These are phyloP conservation scores for Zoysia japonica DNA, from an alignment of 176 grass and related monocot species.

Conservation along the genomic window DNA sequence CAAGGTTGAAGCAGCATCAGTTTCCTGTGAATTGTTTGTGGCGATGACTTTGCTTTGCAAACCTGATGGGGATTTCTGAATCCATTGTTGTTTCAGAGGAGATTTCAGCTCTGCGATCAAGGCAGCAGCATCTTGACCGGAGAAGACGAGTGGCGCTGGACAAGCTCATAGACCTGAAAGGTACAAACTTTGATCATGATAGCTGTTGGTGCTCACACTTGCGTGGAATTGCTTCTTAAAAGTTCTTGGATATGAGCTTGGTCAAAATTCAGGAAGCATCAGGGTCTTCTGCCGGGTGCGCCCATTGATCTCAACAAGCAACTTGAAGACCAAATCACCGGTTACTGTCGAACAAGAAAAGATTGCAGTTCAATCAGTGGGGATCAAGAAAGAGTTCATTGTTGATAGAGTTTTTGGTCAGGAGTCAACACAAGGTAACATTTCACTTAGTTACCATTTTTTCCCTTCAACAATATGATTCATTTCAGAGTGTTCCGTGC, in stretches of 20 bases:
- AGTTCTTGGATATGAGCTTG: conserved; percentile 30
- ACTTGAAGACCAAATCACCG: conserved; percentile 32
- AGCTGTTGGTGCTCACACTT: not conserved
- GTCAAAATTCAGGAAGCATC: conserved; percentile 74
- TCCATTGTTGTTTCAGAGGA: conserved; percentile 58
- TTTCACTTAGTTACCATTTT: not conserved
- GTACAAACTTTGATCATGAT: conserved; percentile 43
- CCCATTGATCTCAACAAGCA: conserved; percentile 37
- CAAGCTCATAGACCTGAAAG: conserved; percentile 87
- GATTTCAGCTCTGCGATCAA: conserved; percentile 54
- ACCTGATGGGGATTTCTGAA: conserved; percentile 16
- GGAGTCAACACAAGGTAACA: conserved; percentile 77
- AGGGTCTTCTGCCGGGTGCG: conserved; percentile 87
- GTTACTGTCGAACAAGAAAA: conserved; percentile 58
- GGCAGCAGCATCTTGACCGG: conserved; percentile 50
- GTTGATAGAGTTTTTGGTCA: conserved; percentile 70
- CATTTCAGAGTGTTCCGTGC: conserved; percentile 21
- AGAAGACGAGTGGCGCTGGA: conserved; percentile 61
- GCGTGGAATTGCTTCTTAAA: conserved; percentile 9
- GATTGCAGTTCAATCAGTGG: conserved; percentile 58
- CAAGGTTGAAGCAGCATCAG: conserved; percentile 43
- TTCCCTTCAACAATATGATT: not conserved
- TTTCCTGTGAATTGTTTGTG: not conserved
- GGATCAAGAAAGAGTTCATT: conserved; percentile 70
- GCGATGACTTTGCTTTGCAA: not conserved